phyloP scores from a whole-genome alignment of 176 grass and related monocot genomes.

The Puya raimondii region DNA sequence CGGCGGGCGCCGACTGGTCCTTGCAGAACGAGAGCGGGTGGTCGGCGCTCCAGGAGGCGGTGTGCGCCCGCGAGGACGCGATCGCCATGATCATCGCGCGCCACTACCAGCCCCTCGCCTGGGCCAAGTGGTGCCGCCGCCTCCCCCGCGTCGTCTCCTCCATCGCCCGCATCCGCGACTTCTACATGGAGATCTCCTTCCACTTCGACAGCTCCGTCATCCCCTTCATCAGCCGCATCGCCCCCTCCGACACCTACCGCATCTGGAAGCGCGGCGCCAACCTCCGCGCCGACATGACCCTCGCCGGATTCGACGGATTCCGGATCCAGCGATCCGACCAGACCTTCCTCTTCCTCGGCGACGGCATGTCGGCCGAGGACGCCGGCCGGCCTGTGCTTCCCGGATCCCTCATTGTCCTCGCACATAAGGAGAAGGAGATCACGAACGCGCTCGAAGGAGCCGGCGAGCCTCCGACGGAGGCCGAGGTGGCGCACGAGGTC shows the following conservation, averaged over 20 bases:
- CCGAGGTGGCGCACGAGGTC: constrained; percentile 87
- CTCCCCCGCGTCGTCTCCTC: constrained; percentile 79
- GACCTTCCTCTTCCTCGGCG: constrained; percentile 83
- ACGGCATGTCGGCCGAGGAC: constrained; percentile 37
- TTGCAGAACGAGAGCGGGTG: constrained; percentile 87
- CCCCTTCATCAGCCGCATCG: constrained; percentile 88
- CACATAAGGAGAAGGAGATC: constrained; percentile 96
- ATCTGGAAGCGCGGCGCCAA: constrained; percentile 84
- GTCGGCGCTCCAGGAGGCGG: constrained; percentile 89
- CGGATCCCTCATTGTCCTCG: constrained; percentile 78
- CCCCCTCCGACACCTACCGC: constrained; percentile 88
- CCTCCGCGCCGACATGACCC: constrained; percentile 82
- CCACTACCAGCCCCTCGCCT: constrained; percentile 92
- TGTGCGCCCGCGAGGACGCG: constrained; percentile 72
- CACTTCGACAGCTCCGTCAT: constrained; percentile 99
- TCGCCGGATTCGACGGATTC: constrained; percentile 78
- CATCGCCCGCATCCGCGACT: constrained; percentile 61
- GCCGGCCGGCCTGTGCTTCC: constrained; percentile 50
- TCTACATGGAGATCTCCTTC: constrained; percentile 99
- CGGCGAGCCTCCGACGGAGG: constrained; percentile 66
- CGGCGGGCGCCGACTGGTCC: constrained; percentile 84
- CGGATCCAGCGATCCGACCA: constrained; percentile 93
- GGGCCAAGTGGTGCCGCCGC: constrained; percentile 95
- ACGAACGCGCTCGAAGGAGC: constrained; percentile 87
- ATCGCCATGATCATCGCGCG: constrained; percentile 85